Evolutionary conservation across 2,329 filamentous ascomycete genomes (phyloP).

Genomic region (Hypoxylon sp.): DNA sequence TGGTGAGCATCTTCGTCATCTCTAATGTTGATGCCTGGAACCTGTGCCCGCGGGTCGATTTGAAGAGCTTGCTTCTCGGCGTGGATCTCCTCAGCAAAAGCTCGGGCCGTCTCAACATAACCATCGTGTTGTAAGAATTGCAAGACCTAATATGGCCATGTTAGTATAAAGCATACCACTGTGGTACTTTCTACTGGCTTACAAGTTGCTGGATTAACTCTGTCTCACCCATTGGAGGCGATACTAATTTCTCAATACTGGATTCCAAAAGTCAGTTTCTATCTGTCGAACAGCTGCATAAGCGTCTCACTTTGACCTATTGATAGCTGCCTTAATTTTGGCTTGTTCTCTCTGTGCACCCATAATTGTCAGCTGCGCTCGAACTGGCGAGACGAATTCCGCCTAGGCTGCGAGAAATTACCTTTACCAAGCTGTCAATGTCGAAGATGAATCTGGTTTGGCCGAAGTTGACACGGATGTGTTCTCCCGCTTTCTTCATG

Average conservation of each 20-base stretch:
- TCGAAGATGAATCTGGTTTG: conserved; percentile 87
- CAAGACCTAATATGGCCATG: conserved; percentile 62
- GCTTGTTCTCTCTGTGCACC: conserved; percentile 67
- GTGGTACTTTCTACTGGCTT: conserved; percentile 41
- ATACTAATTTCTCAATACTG: conserved; percentile 70
- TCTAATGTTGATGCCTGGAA: conserved; percentile 73
- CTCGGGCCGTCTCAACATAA: conserved; percentile 91
- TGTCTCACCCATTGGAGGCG: conserved; percentile 75
- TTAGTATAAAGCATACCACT: conserved; percentile 26
- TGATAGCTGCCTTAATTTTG: conserved; percentile 71
- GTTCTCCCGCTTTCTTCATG: conserved; percentile 74
- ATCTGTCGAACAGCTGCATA: not conserved
- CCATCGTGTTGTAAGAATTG: conserved; percentile 96
- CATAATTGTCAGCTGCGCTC: conserved; percentile 26
- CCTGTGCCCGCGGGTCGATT: conserved; percentile 64
- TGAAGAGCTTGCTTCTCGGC: conserved; percentile 78
- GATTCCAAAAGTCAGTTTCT: conserved; percentile 31
- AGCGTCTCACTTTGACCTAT: conserved; percentile 56
- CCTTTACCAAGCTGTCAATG: conserved; percentile 87
- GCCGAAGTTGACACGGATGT: conserved; percentile 74
- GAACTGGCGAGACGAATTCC: not conserved
- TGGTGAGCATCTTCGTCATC: conserved; percentile 90
- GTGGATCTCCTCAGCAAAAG: conserved; percentile 85
- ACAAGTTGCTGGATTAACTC: conserved; percentile 85
- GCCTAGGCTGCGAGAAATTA: conserved; percentile 57